Evolutionary conservation across 305 asterid genomes (phyloP).

Genomic region (Fraxinus dipetala): DNA sequence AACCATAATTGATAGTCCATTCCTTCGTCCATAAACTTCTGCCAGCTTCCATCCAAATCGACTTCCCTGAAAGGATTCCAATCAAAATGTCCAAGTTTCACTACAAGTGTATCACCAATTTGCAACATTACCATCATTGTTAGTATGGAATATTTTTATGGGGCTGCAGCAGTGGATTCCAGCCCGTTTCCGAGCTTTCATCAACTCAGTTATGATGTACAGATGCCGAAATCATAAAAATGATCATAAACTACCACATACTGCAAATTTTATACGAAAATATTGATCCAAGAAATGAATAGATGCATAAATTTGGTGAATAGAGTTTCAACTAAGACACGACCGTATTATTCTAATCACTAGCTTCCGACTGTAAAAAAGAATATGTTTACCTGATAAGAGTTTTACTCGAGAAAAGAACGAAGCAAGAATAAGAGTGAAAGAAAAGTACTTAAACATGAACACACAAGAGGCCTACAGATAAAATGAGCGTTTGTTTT

Average conservation of each 20-base stretch:
- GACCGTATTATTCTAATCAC: background rate
- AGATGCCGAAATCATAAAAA: constrained; percentile 38
- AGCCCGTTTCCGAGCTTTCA: constrained; percentile 37
- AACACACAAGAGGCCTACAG: background rate
- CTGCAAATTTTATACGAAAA: constrained; percentile 14
- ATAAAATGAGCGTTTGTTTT: background rate
- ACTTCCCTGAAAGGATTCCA: constrained; percentile 45
- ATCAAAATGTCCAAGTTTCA: constrained; percentile 39
- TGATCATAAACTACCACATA: constrained; percentile 40
- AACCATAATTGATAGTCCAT: constrained; percentile 40
- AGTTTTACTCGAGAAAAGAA: background rate
- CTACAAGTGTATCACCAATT: constrained; percentile 32
- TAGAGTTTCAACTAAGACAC: background rate
- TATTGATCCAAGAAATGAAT: background rate
- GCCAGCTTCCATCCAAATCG: constrained; percentile 40
- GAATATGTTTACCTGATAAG: background rate
- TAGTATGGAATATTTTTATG: constrained; percentile 37
- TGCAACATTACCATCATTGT: constrained; percentile 40
- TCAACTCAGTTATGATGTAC: constrained; percentile 34
- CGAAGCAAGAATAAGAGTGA: background rate
- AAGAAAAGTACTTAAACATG: background rate
- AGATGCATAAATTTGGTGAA: background rate
- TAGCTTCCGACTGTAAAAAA: background rate
- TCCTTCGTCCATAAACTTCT: constrained; percentile 37
- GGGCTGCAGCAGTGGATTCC: constrained; percentile 40